A percentile compares a stretch with the other conserved stretches of the same genome.
These are phyloP conservation scores for Entoloma clypeatum DNA, from an alignment of 1,284 basidiomycete species.

Conservation along the genomic window DNA sequence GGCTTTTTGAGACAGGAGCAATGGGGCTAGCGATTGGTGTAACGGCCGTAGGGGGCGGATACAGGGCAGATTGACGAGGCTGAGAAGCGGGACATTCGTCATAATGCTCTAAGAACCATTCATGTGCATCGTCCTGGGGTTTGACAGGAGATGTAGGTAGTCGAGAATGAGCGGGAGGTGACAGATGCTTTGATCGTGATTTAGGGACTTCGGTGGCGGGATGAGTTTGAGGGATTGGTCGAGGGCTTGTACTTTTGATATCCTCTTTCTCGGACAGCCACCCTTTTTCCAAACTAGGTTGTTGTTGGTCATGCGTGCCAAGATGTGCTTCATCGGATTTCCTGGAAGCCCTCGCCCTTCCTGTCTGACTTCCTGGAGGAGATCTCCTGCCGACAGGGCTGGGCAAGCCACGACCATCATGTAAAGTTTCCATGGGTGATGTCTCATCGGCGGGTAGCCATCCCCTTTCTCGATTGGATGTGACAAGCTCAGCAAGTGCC, in stretches of 20 bases:
- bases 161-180: constrained; percentile 12
- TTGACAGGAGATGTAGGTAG: constrained; percentile 15
- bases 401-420: constrained; percentile 15
- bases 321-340: constrained; percentile 34
- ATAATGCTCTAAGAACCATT: constrained; percentile 56
- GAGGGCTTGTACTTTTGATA: not conserved
- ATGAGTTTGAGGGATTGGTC: not conserved
- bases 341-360: constrained; percentile 40
- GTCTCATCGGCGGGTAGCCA: constrained; percentile 2
- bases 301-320: constrained; percentile 9
- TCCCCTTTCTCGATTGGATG: constrained; percentile 16
- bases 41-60: constrained; percentile 5
- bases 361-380: constrained; percentile 42
- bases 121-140: constrained; percentile 47
- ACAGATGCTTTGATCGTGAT: constrained; percentile 7
- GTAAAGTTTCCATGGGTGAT: not conserved
- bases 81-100: constrained; percentile 25
- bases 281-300: constrained; percentile 13
- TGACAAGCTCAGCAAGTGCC: constrained; percentile 27
- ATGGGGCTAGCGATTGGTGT: constrained; percentile 15
- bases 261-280: constrained; percentile 14
- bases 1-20: constrained; percentile 2
- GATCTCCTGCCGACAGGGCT: constrained; percentile 36
- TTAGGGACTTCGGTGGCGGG: not conserved
- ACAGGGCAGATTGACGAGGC: constrained; percentile 9